Base-by-base conservation (phyloP, 306 rosid species). In the Glycyrrhiza uralensis region DNA sequence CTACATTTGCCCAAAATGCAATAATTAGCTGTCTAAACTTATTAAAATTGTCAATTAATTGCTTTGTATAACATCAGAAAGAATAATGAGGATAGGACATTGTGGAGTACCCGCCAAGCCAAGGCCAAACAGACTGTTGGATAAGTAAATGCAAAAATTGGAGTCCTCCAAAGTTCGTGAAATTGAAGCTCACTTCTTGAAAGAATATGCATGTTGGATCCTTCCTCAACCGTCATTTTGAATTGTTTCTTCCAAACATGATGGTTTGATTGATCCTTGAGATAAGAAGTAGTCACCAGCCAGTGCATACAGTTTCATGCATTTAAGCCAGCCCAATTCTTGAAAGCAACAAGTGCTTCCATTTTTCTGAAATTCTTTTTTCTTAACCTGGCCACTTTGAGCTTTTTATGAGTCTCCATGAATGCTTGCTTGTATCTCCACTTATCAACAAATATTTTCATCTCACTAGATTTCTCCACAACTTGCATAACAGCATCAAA, bases 371-470 rank as follows among this genome's bases (percentile, higher is more conserved):
- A 75, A 84, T 71, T 91, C 77, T 86, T 88, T 83, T 68, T 91
- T 39, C 97, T 91, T 79, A 91, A 69, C 75, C 82, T 89, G 4
- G 92, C 74, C 61, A 91, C 87, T 84, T 83, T 91, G 72, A 94
- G 95, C 78, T 89, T 91, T 83, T 89, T 94, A 79, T 89, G 99
- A 66, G 82, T 86, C 85, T 94, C 99, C 95, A 94, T 87, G 85
- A 87, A 94, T 15, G 99, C 96, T 74, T 94, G 99, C 81, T 89
- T 94, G 87, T 91, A 94, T 79, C 90, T 94, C 99, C 96, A 94
- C 86, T 93, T 89, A 69, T 91, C 97, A 47, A 94, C 96, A 82
- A 91, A 91, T 56, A 91, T 81, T 83, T 91, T 91, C 87, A 84
- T 86, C 83, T 91, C 99, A 62, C 47, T 80, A 64, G 91, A 82